These are phyloP conservation scores for Physocladia obscura DNA, from an alignment of 192 early-diverging fungal genomes.

Conservation along the genomic window DNA sequence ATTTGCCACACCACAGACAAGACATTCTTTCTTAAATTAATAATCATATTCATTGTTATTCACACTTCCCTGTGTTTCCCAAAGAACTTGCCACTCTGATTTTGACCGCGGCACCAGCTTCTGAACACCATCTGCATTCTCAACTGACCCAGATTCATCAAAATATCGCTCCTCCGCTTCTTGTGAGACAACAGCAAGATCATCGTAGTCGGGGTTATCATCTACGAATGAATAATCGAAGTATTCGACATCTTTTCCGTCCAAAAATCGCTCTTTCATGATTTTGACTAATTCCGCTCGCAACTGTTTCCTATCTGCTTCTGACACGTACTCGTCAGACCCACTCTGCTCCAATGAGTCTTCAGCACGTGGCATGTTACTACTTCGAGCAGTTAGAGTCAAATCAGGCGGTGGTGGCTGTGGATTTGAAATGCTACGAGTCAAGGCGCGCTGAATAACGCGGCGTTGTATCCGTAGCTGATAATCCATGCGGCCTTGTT, in stretches of 20 bases:
- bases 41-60: slow-evolving; percentile 27
- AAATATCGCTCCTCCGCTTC: slow-evolving; percentile 34
- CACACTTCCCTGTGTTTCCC: slow-evolving; percentile 14
- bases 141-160: slow-evolving; percentile 3
- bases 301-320: neutral
- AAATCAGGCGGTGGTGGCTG: neutral
- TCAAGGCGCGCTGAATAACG: neutral
- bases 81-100: slow-evolving; percentile 10
- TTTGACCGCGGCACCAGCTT: neutral
- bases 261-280: slow-evolving; percentile 28
- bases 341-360: neutral
- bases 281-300: slow-evolving; percentile 16
- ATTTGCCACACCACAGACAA: too few relatives aligned
- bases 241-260: slow-evolving; percentile 23
- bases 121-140: neutral
- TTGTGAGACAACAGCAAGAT: neutral
- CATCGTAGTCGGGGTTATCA: slow-evolving; percentile 22
- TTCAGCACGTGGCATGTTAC: neutral
- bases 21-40: too few relatives aligned
- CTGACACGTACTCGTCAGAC: neutral
- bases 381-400: neutral
- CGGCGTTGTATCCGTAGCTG: neutral
- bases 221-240: slow-evolving; percentile 27
- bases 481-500: slow-evolving; percentile 3
- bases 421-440: neutral